These are phyloP conservation scores for Apiospora kogelbergensis DNA, from an alignment of 2,329 filamentous ascomycete species.

Conservation along the genomic window DNA sequence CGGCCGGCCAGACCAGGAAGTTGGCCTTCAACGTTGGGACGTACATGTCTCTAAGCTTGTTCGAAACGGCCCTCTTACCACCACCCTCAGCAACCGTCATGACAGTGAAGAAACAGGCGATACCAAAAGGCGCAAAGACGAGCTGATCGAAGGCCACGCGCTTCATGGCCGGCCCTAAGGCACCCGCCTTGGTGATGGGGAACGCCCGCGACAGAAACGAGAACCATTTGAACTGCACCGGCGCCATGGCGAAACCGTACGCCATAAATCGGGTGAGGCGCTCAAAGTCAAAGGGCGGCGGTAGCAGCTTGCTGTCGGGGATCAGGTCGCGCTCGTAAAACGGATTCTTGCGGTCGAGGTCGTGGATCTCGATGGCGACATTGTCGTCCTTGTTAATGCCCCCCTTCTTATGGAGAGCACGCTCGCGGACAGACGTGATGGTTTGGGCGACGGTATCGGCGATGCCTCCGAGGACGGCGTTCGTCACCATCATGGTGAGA, in stretches of 20 bases:
- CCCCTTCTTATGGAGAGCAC: constrained; percentile 62
- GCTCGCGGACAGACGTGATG: constrained; percentile 78
- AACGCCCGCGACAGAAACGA: constrained; percentile 79
- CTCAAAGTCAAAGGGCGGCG: constrained; percentile 93
- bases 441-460: constrained; percentile 95
- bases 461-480: constrained; percentile 90
- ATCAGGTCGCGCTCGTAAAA: constrained; percentile 65
- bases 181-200: constrained; percentile 76
- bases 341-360: constrained; percentile 79
- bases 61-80: constrained; percentile 71
- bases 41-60: constrained; percentile 93
- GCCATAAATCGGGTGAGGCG: constrained; percentile 93
- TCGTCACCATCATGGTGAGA: constrained; percentile 98
- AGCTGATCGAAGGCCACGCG: constrained; percentile 90
- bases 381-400: constrained; percentile 65
- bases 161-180: constrained; percentile 79
- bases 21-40: constrained; percentile 93
- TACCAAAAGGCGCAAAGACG: constrained; percentile 85
- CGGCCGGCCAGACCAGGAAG: constrained; percentile 90
- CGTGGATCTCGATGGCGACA: constrained; percentile 83
- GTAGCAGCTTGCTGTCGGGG: constrained; percentile 60
- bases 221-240: constrained; percentile 95
- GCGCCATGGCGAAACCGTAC: constrained; percentile 95
- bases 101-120: constrained; percentile 87
- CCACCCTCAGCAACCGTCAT: constrained; percentile 97